Evolutionary conservation across 495 filamentous ascomycete species (phyloP), one percentile per base, ranked within the genome.

Genomic region (Pyrenopolyporus hunteri): DNA sequence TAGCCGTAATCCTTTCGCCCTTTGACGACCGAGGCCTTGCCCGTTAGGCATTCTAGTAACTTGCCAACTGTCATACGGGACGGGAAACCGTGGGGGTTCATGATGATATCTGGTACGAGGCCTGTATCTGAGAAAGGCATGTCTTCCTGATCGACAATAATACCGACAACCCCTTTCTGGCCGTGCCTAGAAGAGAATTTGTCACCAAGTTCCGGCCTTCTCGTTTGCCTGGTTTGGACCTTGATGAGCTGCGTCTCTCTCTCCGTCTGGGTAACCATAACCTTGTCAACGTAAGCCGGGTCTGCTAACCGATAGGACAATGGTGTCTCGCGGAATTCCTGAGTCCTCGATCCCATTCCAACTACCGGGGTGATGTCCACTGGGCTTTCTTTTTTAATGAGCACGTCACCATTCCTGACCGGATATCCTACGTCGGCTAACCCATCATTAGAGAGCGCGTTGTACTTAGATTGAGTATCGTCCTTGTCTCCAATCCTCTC

Each of bases 21-120:
- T 23, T 85, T 79, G 14, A 98, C 71, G 1, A 98, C 87, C 19
- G 92, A 89, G 2, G 95, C 93, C 74, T 99, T 99, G 42, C 95
- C 95, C 1, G 93, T 89, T 9, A 99, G 81, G 36, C 96, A 87
- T 73, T 99, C 94, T 46, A 99, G 82, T 81, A 99, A 91, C 73
- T 99, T 98, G 7, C 95, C 94, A 63, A 99, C 95, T 42, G 94
- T 99, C 94, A 99, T 99, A 72, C 94, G 94, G 8, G 93, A 97
- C 6, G 94, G 94, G 82, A 99, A 98, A 85, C 95, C 94, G 76
- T 99, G 94, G 1, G 94, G 94, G 78, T 99, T 99, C 95, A 99
- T 99, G 85, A 99, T 99, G 68, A 99, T 94, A 72, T 99, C 94
- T 0, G 94, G 94, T 32, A 84, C 85, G 59, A 99, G 87, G 3